Evolutionary conservation across 495 filamentous ascomycete genomes (phyloP).

Genomic region (Immersiella caudata): DNA sequence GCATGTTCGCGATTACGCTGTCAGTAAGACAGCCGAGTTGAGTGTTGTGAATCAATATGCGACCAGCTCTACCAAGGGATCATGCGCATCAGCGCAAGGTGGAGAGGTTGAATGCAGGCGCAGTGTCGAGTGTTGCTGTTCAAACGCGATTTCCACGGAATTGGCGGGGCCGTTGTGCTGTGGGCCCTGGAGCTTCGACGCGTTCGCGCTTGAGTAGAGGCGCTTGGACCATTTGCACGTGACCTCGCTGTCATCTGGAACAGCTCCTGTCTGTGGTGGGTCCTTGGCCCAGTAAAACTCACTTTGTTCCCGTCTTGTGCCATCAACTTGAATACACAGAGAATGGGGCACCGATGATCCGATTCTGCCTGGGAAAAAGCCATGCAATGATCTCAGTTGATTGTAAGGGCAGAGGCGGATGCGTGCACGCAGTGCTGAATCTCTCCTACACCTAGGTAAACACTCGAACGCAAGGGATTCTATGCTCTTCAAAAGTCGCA

Average conservation of each 20-base stretch:
- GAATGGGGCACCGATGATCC: too few relatives aligned
- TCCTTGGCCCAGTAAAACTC: background rate
- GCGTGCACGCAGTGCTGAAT: background rate
- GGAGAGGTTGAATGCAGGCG: conserved; percentile 14
- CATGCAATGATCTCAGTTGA: background rate
- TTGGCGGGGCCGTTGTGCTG: background rate
- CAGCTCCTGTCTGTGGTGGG: background rate
- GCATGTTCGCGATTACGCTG: conserved; percentile 64
- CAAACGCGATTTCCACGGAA: conserved; percentile 9
- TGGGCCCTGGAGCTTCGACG: background rate
- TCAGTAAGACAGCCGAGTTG: conserved; percentile 37
- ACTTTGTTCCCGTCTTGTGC: too few relatives aligned
- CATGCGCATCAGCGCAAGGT: conserved; percentile 21
- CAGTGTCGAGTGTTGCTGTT: conserved; percentile 12
- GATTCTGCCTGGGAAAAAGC: background rate
- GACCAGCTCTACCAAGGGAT: conserved; percentile 4
- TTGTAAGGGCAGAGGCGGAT: background rate
- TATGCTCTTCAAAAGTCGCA: background rate
- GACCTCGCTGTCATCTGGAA: background rate
- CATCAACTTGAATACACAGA: too few relatives aligned
- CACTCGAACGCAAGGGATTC: background rate
- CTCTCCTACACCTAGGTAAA: background rate
- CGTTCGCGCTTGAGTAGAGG: background rate
- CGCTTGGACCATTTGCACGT: conserved; percentile 2
- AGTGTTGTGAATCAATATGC: conserved; percentile 12